Conservation (phyloP, 2,329 filamentous ascomycete species). For the Fusarium dimerum region DNA sequence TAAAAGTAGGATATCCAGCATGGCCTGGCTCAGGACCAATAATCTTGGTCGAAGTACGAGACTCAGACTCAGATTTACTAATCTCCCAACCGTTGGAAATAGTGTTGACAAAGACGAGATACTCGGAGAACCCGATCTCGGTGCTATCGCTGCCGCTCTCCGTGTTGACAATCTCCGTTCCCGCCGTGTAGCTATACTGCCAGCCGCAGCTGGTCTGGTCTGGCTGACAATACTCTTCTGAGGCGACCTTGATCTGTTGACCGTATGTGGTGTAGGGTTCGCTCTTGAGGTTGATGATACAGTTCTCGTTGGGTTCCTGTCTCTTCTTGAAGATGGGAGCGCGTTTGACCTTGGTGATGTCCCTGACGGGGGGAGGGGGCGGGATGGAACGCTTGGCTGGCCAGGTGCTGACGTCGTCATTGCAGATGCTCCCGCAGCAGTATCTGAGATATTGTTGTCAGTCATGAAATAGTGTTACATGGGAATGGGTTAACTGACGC, state of each 20-base stretch:
- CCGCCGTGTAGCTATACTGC: constrained; percentile 3
- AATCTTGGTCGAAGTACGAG: background rate
- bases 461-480: background rate
- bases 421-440: background rate
- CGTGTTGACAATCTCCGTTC: constrained; percentile 1
- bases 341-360: constrained; percentile 2
- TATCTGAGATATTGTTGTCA: background rate
- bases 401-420: background rate
- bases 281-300: constrained; percentile 8
- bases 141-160: background rate
- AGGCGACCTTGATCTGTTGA: background rate
- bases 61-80: constrained; percentile 7
- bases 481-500: background rate
- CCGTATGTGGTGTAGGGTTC: constrained; percentile 8
- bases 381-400: background rate
- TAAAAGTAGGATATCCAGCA: constrained; percentile 9
- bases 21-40: constrained; percentile 9
- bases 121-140: constrained; percentile 6
- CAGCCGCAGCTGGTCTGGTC: constrained; percentile 8
- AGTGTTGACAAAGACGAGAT: constrained; percentile 6
- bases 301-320: constrained; percentile 1
- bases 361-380: background rate
- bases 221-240: background rate
- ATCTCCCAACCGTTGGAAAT: constrained; percentile 2
- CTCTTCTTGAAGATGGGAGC: constrained; percentile 3